phyloP scores from a whole-genome alignment of 83 land plant genomes.

The Diphasiastrum complanatum region DNA sequence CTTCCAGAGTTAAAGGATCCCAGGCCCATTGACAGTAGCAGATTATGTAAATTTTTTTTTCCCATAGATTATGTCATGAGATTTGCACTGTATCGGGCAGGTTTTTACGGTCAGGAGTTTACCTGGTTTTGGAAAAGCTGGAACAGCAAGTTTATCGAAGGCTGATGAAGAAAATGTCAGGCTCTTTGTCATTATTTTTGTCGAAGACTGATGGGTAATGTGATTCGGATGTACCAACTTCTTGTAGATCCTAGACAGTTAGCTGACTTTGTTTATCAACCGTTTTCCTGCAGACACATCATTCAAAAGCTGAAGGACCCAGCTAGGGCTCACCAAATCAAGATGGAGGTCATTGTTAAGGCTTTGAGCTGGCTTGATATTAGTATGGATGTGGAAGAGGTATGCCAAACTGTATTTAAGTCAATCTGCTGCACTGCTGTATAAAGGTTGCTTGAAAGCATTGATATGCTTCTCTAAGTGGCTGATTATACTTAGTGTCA shows the following conservation, averaged over 20 bases:
- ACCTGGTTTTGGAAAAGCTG: slow-evolving; percentile 95
- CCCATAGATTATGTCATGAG: too few relatives aligned
- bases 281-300: slow-evolving; percentile 51
- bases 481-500: too few relatives aligned
- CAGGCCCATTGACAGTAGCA: too few relatives aligned
- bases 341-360: slow-evolving; percentile 80
- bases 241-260: too few relatives aligned
- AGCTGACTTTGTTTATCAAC: not conserved
- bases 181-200: too few relatives aligned
- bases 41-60: too few relatives aligned
- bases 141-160: slow-evolving; percentile 96
- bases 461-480: too few relatives aligned
- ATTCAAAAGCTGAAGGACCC: slow-evolving; percentile 96
- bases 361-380: slow-evolving; percentile 96
- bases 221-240: too few relatives aligned
- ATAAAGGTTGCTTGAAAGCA: too few relatives aligned
- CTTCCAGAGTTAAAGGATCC: too few relatives aligned
- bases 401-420: too few relatives aligned
- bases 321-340: slow-evolving; percentile 87
- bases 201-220: too few relatives aligned
- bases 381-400: slow-evolving; percentile 96
- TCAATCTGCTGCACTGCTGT: not conserved
- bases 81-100: slow-evolving; percentile 29
- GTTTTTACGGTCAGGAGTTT: slow-evolving; percentile 93
- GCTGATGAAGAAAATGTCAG: slow-evolving; percentile 92